These are phyloP conservation scores for Coemansia reversa DNA, from an alignment of 192 early-diverging fungal genomes.

Conservation along the genomic window DNA sequence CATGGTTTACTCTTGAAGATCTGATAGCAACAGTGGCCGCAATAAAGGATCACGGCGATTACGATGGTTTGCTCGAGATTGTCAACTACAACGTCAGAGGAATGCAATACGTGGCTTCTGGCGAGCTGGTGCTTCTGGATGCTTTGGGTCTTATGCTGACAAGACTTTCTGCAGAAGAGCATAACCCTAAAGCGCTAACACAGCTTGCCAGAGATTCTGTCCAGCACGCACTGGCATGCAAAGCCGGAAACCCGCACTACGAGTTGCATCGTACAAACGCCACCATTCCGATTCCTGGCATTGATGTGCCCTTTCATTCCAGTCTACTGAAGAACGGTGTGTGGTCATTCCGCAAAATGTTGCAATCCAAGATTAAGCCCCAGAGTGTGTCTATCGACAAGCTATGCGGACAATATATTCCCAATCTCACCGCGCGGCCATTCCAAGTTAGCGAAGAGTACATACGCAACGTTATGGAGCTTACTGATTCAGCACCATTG, in stretches of 20 bases:
- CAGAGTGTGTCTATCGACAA: slow-evolving; percentile 67
- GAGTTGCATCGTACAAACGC: slow-evolving; percentile 76
- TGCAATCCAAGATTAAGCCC: slow-evolving; percentile 74
- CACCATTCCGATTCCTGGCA: slow-evolving; percentile 86
- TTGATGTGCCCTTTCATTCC: slow-evolving; percentile 97
- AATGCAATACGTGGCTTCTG: slow-evolving; percentile 91
- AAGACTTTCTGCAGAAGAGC: slow-evolving; percentile 60
- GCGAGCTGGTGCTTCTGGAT: slow-evolving; percentile 75
- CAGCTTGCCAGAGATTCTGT: slow-evolving; percentile 63
- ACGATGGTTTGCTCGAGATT: slow-evolving; percentile 80
- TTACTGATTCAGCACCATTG: slow-evolving; percentile 68
- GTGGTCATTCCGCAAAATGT: slow-evolving; percentile 78
- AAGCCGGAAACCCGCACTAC: slow-evolving; percentile 60
- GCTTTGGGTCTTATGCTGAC: slow-evolving; percentile 70
- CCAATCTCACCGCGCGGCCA: slow-evolving; percentile 90
- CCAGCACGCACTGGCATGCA: slow-evolving; percentile 8
- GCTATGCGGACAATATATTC: slow-evolving; percentile 83
- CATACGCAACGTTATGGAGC: slow-evolving; percentile 65
- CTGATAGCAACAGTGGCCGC: slow-evolving; percentile 69
- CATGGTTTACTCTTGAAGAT: slow-evolving; percentile 75
- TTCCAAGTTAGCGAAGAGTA: slow-evolving; percentile 76
- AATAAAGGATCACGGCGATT: slow-evolving; percentile 54
- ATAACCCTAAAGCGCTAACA: slow-evolving; percentile 67
- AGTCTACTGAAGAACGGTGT: slow-evolving; percentile 82
- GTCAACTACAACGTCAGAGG: slow-evolving; percentile 95